These are phyloP conservation scores for Xylaria multiplex DNA, from an alignment of 2,329 filamentous ascomycete genomes.

Conservation along the genomic window DNA sequence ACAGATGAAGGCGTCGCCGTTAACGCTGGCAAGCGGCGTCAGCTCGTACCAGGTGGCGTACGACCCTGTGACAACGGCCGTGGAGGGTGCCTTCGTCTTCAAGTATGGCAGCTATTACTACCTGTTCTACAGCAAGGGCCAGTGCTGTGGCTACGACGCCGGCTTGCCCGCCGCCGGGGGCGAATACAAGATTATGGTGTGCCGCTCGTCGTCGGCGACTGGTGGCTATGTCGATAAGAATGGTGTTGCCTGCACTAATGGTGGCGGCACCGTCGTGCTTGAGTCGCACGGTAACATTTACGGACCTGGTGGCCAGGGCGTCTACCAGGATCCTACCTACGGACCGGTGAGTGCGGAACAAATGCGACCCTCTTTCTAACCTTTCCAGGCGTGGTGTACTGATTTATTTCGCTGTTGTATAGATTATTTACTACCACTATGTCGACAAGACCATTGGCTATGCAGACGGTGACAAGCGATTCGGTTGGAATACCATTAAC, in stretches of 20 bases:
- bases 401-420: not conserved
- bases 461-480: conserved; percentile 57
- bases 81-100: conserved; percentile 65
- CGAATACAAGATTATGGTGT: conserved; percentile 72
- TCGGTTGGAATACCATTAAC: conserved; percentile 62
- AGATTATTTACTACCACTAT: conserved; percentile 60
- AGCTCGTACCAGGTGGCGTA: conserved; percentile 61
- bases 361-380: not conserved
- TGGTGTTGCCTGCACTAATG: conserved; percentile 42
- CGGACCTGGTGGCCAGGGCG: conserved; percentile 70
- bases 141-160: conserved; percentile 66
- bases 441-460: conserved; percentile 51
- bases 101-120: conserved; percentile 67
- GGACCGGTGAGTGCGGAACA: conserved; percentile 42
- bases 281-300: conserved; percentile 69
- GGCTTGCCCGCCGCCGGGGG: conserved; percentile 60
- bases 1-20: conserved; percentile 54
- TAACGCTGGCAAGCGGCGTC: conserved; percentile 58
- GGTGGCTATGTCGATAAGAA: conserved; percentile 56
- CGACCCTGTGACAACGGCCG: conserved; percentile 59
- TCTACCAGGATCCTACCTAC: conserved; percentile 49
- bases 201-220: conserved; percentile 61
- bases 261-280: conserved; percentile 69
- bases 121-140: conserved; percentile 68
- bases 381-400: not conserved